Evolutionary conservation across 164 flowering plant genomes (phyloP).

Genomic region (Nelumbo lutea): DNA sequence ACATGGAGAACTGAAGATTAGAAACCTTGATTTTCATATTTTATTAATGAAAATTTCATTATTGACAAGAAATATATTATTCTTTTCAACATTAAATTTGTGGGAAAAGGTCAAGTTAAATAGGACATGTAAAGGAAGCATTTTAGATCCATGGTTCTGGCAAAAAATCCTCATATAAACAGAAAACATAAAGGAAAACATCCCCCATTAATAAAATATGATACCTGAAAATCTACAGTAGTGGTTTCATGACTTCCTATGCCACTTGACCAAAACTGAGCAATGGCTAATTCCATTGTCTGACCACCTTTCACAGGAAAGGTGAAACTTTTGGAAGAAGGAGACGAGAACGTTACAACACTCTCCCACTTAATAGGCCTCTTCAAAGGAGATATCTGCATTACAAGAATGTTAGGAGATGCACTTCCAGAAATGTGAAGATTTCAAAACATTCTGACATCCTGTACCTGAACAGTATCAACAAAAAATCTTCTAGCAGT

Average conservation of each 20-base stretch:
- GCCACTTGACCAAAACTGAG: conserved; percentile 98
- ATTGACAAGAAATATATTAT: too few species aligned
- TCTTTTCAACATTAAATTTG: too few species aligned
- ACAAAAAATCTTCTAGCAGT: conserved; percentile 78
- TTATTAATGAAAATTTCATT: too few species aligned
- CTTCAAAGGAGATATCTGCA: conserved; percentile 77
- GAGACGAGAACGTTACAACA: conserved; percentile 72
- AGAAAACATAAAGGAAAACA: not conserved
- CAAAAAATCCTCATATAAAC: not conserved
- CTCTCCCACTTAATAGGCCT: conserved; percentile 90
- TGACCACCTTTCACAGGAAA: conserved; percentile 78
- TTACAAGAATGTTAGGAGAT: conserved; percentile 13
- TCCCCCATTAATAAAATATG: not conserved
- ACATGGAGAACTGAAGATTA: too few species aligned
- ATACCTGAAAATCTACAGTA: conserved; percentile 83
- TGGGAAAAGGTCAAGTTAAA: too few species aligned
- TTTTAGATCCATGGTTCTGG: too few species aligned
- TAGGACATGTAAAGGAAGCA: too few species aligned
- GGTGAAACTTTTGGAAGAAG: conserved; percentile 63
- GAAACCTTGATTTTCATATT: too few species aligned
- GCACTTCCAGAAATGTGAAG: not conserved
- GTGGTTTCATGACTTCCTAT: conserved; percentile 81
- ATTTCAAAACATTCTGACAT: conserved; percentile 4
- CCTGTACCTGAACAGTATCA: conserved; percentile 78
- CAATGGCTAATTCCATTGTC: conserved; percentile 87